phyloP scores from a whole-genome alignment of 2,329 filamentous ascomycete species.

The Fusarium secorum region DNA sequence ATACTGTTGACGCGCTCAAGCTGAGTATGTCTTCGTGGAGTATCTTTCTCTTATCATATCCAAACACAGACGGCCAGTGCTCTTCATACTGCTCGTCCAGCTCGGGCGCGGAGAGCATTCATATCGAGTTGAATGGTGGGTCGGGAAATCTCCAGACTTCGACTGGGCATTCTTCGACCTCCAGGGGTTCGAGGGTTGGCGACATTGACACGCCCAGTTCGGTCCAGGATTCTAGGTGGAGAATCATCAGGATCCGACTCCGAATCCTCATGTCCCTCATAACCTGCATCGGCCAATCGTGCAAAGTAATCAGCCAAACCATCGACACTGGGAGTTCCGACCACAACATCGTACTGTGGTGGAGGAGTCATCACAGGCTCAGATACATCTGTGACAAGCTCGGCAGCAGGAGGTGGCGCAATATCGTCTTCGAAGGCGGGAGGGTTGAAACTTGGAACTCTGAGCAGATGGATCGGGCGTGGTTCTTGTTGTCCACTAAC shows the following conservation, averaged over 20 bases:
- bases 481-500: conserved; percentile 48
- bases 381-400: conserved; percentile 32
- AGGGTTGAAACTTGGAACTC: conserved; percentile 86
- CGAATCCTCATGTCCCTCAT: conserved; percentile 51
- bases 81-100: conserved; percentile 39
- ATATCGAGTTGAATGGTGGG: conserved; percentile 43
- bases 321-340: conserved; percentile 73
- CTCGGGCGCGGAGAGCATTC: conserved; percentile 36
- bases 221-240: conserved; percentile 56
- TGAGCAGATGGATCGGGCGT: conserved; percentile 84
- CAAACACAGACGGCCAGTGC: conserved; percentile 35
- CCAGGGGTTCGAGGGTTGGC: conserved; percentile 65
- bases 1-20: background rate
- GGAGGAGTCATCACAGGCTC: conserved; percentile 74
- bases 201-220: conserved; percentile 65
- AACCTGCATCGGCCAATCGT: conserved; percentile 76
- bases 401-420: conserved; percentile 47
- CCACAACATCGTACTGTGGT: conserved; percentile 82
- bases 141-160: conserved; percentile 64
- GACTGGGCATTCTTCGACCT: conserved; percentile 60
- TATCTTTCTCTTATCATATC: conserved; percentile 10
- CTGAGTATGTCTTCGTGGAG: background rate
- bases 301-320: conserved; percentile 87
- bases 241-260: conserved; percentile 55
- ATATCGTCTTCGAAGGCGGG: conserved; percentile 83